phyloP scores from a whole-genome alignment of 2,329 filamentous ascomycete genomes.

The Colletotrichum euphorbiae region DNA sequence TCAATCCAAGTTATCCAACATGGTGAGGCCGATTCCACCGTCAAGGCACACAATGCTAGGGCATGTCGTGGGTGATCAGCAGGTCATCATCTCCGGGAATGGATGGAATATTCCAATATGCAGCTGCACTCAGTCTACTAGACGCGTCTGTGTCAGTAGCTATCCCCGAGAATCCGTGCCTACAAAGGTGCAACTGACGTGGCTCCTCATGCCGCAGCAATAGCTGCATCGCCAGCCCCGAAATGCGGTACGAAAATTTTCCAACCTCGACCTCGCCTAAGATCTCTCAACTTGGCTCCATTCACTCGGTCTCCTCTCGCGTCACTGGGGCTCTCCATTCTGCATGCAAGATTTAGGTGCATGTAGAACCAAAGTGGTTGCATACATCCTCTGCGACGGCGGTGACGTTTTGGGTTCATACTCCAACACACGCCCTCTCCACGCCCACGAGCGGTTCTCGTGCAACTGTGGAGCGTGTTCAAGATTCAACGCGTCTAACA shows the following conservation, averaged over 20 bases:
- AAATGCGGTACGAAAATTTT: background rate
- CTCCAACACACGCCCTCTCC: constrained; percentile 2
- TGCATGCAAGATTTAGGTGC: constrained; percentile 29
- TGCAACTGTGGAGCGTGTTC: constrained; percentile 28
- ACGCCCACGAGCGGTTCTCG: constrained; percentile 4
- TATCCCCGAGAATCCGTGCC: constrained; percentile 9
- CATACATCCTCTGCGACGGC: constrained; percentile 20
- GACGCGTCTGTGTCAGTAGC: constrained; percentile 6
- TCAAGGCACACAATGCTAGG: constrained; percentile 9
- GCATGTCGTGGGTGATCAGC: constrained; percentile 13
- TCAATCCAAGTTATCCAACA: background rate
- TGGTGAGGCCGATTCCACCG: constrained; percentile 14
- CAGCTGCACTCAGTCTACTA: constrained; percentile 6
- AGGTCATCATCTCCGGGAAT: background rate
- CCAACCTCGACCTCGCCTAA: constrained; percentile 6
- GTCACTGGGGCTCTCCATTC: constrained; percentile 3
- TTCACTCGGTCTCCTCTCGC: background rate
- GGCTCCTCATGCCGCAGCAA: constrained; percentile 18
- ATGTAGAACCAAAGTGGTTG: constrained; percentile 35
- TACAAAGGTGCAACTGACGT: constrained; percentile 17
- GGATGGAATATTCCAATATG: constrained; percentile 4
- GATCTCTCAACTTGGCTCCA: constrained; percentile 21
- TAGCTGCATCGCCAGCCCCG: constrained; percentile 12
- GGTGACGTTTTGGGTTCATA: constrained; percentile 11
- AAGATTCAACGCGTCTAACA: constrained; percentile 22